Evolutionary conservation across 2,329 filamentous ascomycete species (phyloP).

Genomic region (Aspergillus pseudoviridinutans): DNA sequence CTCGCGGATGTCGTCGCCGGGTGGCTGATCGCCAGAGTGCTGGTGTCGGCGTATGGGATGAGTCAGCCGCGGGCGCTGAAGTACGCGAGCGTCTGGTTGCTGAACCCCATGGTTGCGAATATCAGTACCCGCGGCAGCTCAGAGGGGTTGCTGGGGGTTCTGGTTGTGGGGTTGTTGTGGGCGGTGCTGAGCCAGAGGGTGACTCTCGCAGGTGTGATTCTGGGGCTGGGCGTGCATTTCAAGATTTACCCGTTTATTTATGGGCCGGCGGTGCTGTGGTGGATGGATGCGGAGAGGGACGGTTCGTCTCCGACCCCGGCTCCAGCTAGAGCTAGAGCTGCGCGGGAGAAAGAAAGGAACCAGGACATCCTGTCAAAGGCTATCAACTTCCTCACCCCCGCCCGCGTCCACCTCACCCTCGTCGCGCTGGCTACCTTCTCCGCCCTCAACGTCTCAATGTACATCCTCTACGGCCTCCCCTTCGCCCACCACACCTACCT

Average conservation of each 20-base stretch:
- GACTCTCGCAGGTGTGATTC: slow-evolving; percentile 64
- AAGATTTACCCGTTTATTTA: slow-evolving; percentile 99
- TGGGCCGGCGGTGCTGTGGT: slow-evolving; percentile 55
- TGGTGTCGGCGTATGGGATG: slow-evolving; percentile 49
- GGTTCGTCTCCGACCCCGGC: not conserved
- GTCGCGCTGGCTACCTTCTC: slow-evolving; percentile 70
- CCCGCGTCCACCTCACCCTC: slow-evolving; percentile 39
- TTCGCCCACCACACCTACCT: slow-evolving; percentile 90
- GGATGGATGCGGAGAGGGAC: slow-evolving; percentile 30
- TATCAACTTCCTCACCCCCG: slow-evolving; percentile 35
- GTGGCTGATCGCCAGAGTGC: slow-evolving; percentile 63
- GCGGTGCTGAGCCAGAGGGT: slow-evolving; percentile 65
- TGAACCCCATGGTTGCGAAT: slow-evolving; percentile 97
- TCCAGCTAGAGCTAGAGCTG: not conserved
- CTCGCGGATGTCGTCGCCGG: slow-evolving; percentile 78
- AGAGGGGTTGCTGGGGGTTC: slow-evolving; percentile 80
- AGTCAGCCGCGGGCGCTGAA: slow-evolving; percentile 56
- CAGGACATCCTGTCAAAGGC: slow-evolving; percentile 12
- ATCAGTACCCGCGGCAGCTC: slow-evolving; percentile 95
- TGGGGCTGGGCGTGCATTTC: slow-evolving; percentile 88
- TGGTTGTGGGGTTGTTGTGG: slow-evolving; percentile 81
- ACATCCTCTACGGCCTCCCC: slow-evolving; percentile 67
- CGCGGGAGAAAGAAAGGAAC: not conserved
- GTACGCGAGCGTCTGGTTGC: slow-evolving; percentile 83
- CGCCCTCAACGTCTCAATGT: slow-evolving; percentile 74